Evolutionary conservation across 345 rosid genomes (phyloP).

Genomic region (Gossypium raimondii): DNA sequence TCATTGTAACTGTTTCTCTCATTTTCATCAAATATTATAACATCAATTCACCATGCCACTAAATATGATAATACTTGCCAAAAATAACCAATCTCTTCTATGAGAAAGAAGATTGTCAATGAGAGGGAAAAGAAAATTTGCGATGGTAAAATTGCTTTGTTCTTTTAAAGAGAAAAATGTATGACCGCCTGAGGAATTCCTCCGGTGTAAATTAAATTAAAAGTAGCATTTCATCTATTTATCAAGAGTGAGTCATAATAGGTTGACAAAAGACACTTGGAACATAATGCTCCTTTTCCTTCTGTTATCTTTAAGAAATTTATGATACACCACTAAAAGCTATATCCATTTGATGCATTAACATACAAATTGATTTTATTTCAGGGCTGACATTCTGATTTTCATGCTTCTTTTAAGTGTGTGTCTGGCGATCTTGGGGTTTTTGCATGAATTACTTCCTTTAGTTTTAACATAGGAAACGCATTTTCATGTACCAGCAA

Average conservation of each 20-base stretch:
- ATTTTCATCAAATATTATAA: background rate
- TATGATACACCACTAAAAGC: background rate
- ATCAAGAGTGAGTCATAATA: background rate
- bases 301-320: background rate
- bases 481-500: background rate
- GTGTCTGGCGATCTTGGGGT: background rate
- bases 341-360: background rate
- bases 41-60: background rate
- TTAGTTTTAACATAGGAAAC: background rate
- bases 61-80: background rate
- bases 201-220: background rate
- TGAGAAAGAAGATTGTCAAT: background rate
- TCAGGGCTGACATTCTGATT: background rate
- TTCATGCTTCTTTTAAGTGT: background rate
- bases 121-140: background rate
- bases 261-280: background rate
- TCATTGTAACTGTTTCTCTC: conserved; percentile 46
- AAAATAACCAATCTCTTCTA: background rate
- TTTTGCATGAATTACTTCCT: background rate
- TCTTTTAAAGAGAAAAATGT: background rate
- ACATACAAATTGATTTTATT: background rate
- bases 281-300: background rate
- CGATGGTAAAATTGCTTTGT: background rate
- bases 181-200: background rate
- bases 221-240: background rate